Evolutionary conservation across 1,139 yeast genomes (phyloP), one percentile per base, ranked within the genome.

Genomic region (Nakaseomyces nivariensis): DNA sequence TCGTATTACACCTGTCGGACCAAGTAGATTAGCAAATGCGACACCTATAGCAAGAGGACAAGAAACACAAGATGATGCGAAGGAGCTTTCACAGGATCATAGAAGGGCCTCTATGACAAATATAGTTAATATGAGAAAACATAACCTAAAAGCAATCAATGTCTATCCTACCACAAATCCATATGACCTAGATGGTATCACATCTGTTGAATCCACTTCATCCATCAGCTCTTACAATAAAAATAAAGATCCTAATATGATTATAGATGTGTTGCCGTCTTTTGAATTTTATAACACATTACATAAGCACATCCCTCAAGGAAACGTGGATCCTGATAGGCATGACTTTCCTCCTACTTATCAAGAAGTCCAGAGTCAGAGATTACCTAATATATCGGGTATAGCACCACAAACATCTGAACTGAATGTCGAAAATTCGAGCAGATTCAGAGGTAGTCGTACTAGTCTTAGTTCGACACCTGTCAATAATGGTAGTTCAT

Each of bases 241-340:
- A 7, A 41, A 29, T 25, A 41, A 41, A 11, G 44, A 41, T 11
- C 44, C 44, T 1, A 41, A 41, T 29, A 41, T 41, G 44, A 41
- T 41, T 9, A 41, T 60, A 11, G 65, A 61, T 40, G 60, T 61
- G 17, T 44, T 61, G 31, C 65, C 65, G 2, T 61, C 65, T 3
- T 61, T 61, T 45, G 63, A 61, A 47, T 56, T 61, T 52, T 61
- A 60, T 50, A 60, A 61, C 43, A 52, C 63, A 11, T 46, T 61
- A 48, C 64, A 60, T 33, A 56, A 61, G 37, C 60, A 59, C 46
- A 60, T 61, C 41, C 65, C 65, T 0, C 55, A 56, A 36, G 65
- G 63, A 3, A 61, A 58, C 37, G 52, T 56, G n/a, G 56, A 60
- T 48, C 58, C 60, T 1, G 62, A 59, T 46, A 54, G 52, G 27